phyloP scores from a whole-genome alignment of 225 moss, liverwort and hornwort genomes.

The Takakia lepidozioides region DNA sequence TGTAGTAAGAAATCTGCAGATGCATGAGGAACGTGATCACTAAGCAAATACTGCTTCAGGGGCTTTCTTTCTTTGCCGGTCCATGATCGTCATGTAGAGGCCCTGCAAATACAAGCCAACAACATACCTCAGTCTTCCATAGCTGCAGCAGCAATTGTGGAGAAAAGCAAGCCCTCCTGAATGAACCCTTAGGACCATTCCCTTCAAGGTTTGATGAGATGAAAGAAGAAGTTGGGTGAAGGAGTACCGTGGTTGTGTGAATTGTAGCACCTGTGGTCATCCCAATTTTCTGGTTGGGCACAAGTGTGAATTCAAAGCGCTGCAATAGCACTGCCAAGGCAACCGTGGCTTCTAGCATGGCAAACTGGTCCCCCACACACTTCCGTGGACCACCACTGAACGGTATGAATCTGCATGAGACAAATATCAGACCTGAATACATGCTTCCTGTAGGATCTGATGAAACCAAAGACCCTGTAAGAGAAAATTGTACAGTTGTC shows the following conservation, averaged over 20 bases:
- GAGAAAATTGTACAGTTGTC: too few relatives aligned
- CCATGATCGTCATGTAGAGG: slow-evolving; percentile 34
- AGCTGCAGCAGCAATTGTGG: not conserved
- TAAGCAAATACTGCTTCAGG: slow-evolving; percentile 29
- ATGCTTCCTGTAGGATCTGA: too few relatives aligned
- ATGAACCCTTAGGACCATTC: slow-evolving; percentile 7
- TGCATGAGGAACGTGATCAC: too few relatives aligned
- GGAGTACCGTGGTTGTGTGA: slow-evolving; percentile 82
- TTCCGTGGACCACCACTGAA: slow-evolving; percentile 98
- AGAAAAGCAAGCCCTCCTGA: not conserved
- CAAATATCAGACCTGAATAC: too few relatives aligned
- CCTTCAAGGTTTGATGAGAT: too few relatives aligned
- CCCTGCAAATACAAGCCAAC: slow-evolving; percentile 17
- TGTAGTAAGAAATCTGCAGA: too few relatives aligned
- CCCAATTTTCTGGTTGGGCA: slow-evolving; percentile 81
- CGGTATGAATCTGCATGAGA: slow-evolving; percentile 68
- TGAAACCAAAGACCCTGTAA: too few relatives aligned
- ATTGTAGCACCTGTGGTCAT: slow-evolving; percentile 99
- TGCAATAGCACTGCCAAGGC: slow-evolving; percentile 89
- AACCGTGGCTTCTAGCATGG: slow-evolving; percentile 92
- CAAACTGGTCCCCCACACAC: slow-evolving; percentile 99
- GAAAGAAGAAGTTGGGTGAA: not conserved
- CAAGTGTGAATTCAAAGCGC: slow-evolving; percentile 74
- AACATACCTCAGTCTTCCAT: slow-evolving; percentile 11
- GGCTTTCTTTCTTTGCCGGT: slow-evolving; percentile 36